Evolutionary conservation across 192 early-diverging fungal genomes (phyloP), one percentile per base, ranked within the genome.

Genomic region (Glomus cerebriforme): DNA sequence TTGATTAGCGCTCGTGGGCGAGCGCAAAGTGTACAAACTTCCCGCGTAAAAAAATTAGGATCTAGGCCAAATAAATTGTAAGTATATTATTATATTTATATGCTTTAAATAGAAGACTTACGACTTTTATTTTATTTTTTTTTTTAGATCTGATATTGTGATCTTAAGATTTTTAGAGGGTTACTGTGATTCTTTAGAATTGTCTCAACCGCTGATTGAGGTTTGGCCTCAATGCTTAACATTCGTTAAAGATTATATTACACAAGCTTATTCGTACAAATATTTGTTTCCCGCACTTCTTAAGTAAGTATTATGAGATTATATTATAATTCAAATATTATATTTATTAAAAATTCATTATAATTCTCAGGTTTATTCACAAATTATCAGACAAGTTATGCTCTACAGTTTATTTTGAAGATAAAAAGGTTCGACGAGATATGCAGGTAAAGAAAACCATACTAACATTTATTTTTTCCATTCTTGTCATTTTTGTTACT

Each of bases 151-250:
- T 1, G 93, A 94, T 73, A 87, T 87, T 15, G 84, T 91, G 4
- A 58, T 93, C 9, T 64, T 94, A 31, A 80, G 87, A 13, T 93
- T 93, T 80, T 73, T 90, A 19, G 92, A 92, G 74, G 88, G 88
- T 24, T 93, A 92, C 35, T 87, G 86, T 66, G 77, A 82, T 10
- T 80, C 82, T 26, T 70, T 88, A 70, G 80, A 82, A n/a, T 17
- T 76, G 15, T 74, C 83, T 0, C 90, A 91, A 32, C 69, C 85
- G 1, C 75, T 93, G 6, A 79, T 79, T 19, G 86, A 90, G 24
- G 81, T 90, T 9, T 94, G 93, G 92, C 88, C 89, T 1, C 66
- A 84, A 26, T 86, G 92, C 26, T 54, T 86, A 34, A 76, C 86
- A 4, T 93, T 90, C 73, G 79, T 87, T 15, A 92, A 89, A 54